phyloP scores from a whole-genome alignment of 768 basidiomycete species.

The Auricularia cornea region DNA sequence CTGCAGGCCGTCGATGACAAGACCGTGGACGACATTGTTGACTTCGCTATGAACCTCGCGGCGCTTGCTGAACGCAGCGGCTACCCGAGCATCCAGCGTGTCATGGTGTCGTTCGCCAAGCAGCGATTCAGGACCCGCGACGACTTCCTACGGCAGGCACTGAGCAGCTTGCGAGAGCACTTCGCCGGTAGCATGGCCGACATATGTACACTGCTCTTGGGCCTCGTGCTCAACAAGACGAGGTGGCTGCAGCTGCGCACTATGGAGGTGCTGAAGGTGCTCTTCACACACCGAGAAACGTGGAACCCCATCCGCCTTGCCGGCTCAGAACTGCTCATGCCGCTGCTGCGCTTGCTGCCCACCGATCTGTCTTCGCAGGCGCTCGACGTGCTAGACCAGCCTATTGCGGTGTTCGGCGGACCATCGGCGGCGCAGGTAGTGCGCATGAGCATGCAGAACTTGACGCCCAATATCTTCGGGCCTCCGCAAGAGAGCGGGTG shows the following conservation, averaged over 20 bases:
- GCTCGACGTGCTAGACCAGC: slow-evolving; percentile 89
- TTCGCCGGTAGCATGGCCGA: slow-evolving; percentile 73
- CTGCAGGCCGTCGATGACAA: slow-evolving; percentile 60
- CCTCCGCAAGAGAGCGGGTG: slow-evolving; percentile 78
- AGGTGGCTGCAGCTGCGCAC: slow-evolving; percentile 74
- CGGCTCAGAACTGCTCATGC: slow-evolving; percentile 85
- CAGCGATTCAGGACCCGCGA: slow-evolving; percentile 84
- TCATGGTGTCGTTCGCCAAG: slow-evolving; percentile 86
- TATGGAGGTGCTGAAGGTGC: slow-evolving; percentile 81
- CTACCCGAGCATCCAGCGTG: slow-evolving; percentile 70
- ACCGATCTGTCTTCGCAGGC: slow-evolving; percentile 80
- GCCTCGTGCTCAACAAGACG: slow-evolving; percentile 75
- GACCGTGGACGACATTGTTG: slow-evolving; percentile 15
- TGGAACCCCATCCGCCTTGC: slow-evolving; percentile 62
- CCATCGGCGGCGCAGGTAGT: slow-evolving; percentile 79
- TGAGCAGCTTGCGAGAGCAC: slow-evolving; percentile 76
- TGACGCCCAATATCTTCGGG: slow-evolving; percentile 56
- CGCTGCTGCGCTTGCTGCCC: slow-evolving; percentile 78
- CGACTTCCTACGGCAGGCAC: slow-evolving; percentile 87
- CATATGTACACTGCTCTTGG: slow-evolving; percentile 76
- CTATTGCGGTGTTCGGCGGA: slow-evolving; percentile 69
- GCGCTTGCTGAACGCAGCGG: slow-evolving; percentile 63
- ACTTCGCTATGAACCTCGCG: slow-evolving; percentile 61
- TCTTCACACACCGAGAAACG: slow-evolving; percentile 80
- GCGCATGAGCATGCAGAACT: slow-evolving; percentile 74